These are phyloP conservation scores for Globisporangium viniferum DNA, from an alignment of 352 stramenopile genomes.

Conservation along the genomic window DNA sequence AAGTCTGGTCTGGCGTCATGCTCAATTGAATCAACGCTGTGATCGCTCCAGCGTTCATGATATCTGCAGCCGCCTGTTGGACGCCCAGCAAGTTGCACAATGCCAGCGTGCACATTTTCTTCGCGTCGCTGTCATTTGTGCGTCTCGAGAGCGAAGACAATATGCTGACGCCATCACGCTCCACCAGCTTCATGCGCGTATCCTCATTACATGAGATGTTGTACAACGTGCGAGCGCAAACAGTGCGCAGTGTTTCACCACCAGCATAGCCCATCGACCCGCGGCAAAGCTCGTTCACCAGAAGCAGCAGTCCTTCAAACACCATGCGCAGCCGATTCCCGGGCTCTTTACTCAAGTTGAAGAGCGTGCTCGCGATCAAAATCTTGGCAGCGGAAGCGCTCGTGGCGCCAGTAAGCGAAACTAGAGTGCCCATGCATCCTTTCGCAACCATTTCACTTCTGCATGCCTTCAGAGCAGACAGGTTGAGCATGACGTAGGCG, in stretches of 20 bases:
- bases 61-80: conserved; percentile 64
- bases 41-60: conserved; percentile 64
- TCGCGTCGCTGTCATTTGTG: conserved; percentile 35
- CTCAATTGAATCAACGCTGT: conserved; percentile 62
- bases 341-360: conserved; percentile 71
- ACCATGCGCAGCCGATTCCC: conserved; percentile 70
- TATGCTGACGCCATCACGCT: conserved; percentile 55
- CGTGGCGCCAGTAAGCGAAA: conserved; percentile 38
- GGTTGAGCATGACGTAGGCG: conserved; percentile 70
- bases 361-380: conserved; percentile 55
- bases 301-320: conserved; percentile 58
- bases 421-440: conserved; percentile 54
- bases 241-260: conserved; percentile 30
- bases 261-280: conserved; percentile 8
- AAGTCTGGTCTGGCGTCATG: conserved; percentile 37
- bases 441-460: conserved; percentile 71
- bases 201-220: conserved; percentile 75
- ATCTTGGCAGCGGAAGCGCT: conserved; percentile 35
- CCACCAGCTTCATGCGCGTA: conserved; percentile 58
- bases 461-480: conserved; percentile 56
- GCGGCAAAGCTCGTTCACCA: conserved; percentile 55
- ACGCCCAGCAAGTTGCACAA: conserved; percentile 79
- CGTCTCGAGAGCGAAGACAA: conserved; percentile 46
- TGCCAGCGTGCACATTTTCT: conserved; percentile 76
- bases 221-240: conserved; percentile 64